phyloP scores from a whole-genome alignment of 441 rosid genomes.

The Populus trichocarpa region DNA sequence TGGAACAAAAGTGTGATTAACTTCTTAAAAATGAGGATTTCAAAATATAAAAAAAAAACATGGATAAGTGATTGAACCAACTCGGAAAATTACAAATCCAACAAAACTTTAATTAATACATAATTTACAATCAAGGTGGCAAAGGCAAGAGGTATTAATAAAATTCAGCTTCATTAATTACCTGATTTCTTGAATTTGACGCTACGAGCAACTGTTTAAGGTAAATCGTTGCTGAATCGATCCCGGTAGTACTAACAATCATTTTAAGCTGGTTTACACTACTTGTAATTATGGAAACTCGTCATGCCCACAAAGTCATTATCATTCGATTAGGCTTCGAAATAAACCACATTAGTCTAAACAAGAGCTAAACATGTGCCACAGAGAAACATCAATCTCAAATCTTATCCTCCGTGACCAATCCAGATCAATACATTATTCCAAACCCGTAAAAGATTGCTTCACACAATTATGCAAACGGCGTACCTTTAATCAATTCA shows the following conservation, averaged over 20 bases:
- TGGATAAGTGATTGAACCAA: not conserved
- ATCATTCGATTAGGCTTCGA: not conserved
- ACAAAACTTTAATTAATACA: not conserved
- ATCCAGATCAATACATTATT: conserved; percentile 26
- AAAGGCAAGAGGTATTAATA: not conserved
- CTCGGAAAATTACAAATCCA: not conserved
- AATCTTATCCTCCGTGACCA: conserved; percentile 8
- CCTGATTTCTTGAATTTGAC: not conserved
- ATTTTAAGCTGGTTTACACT: conserved; percentile 13
- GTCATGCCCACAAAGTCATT: not conserved
- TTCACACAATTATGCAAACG: not conserved
- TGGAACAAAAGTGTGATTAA: not conserved
- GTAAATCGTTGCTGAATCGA: not conserved
- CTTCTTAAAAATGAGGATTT: not conserved
- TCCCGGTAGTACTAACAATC: not conserved
- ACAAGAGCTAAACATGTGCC: conserved; percentile 1
- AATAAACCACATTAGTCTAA: not conserved
- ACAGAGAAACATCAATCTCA: not conserved
- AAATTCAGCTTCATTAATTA: not conserved
- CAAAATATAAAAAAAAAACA: not conserved
- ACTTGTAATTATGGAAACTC: not conserved
- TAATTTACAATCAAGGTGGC: not conserved
- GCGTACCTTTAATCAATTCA: not conserved
- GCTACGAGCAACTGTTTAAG: not conserved
- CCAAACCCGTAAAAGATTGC: conserved; percentile 16